Evolutionary conservation across 1,139 yeast genomes (phyloP), one percentile per base, ranked within the genome.

Genomic region (Pichia inconspicua): DNA sequence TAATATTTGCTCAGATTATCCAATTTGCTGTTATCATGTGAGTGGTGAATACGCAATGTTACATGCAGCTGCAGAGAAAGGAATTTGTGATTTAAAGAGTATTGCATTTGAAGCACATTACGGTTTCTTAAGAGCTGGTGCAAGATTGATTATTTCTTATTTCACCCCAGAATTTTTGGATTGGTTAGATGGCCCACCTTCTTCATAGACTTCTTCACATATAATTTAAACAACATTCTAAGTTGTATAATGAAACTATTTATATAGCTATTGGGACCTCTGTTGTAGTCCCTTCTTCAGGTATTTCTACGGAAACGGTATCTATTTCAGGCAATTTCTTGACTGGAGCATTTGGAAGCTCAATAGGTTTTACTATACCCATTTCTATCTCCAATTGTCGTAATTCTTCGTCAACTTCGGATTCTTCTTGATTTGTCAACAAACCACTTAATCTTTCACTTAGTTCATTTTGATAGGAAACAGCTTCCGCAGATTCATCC

Each of bases 11-110:
- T 68, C 73, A 48, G 94, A 92, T 65, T 79, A 84, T 58, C 98
- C 98, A 30, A 73, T 92, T 46, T 89, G 96, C 63, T 94, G 95
- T 27, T 92, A 92, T 67, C 98, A 94, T 66, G 99, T 92, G 32
- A 82, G 94, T 66, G 99, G 99, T 43, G 99, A 92, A 68, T 92
- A 80, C 64, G 97, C 98, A 44, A 92, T 94, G 98, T 71, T 92
- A 55, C 96, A 90, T 64, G 98, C 98, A 10, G 98, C 97, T 45
- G 97, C 97, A 31, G 97, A 90, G 60, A 90, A 90, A 73, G 96
- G 95, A 27, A 77, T 90, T 49, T 87, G 84, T 52, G 97, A 92
- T 65, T 74, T 94, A 66, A 84, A 88, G 66, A 74, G 80, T 9
- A 84, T 92, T 68, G 98, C 97, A 0, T 86, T 85, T 62, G 99